phyloP scores from a whole-genome alignment of 1,284 basidiomycete genomes.

The Leucoagaricus sp. region DNA sequence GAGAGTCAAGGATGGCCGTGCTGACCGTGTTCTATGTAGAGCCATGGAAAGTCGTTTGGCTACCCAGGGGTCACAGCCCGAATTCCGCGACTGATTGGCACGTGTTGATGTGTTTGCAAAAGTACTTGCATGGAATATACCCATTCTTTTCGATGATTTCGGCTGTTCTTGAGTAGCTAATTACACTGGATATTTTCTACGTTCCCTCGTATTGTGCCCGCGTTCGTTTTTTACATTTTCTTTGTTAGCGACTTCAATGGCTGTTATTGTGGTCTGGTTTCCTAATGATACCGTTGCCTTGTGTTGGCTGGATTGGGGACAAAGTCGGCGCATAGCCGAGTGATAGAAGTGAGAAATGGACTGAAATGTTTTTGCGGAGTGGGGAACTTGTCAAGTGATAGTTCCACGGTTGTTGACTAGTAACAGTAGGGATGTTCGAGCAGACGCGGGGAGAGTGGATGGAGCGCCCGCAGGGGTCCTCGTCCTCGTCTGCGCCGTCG shows the following conservation, averaged over 20 bases:
- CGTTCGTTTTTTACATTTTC: slow-evolving; percentile 11
- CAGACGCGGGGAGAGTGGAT: slow-evolving; percentile 51
- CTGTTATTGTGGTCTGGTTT: slow-evolving; percentile 2
- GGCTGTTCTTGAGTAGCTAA: slow-evolving; percentile 2
- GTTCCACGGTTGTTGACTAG: neutral
- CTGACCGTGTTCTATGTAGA: slow-evolving; percentile 39
- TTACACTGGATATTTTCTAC: slow-evolving; percentile 16
- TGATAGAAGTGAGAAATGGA: neutral
- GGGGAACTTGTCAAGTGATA: slow-evolving; percentile 7
- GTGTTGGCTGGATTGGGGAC: neutral
- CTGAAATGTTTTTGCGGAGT: neutral
- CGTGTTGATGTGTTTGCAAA: slow-evolving; percentile 2
- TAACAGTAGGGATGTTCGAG: slow-evolving; percentile 31
- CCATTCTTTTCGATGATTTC: slow-evolving; percentile 13
- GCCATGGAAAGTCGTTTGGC: slow-evolving; percentile 90
- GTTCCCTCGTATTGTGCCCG: slow-evolving; percentile 17
- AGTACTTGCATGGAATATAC: slow-evolving; percentile 16
- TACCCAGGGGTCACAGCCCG: slow-evolving; percentile 75
- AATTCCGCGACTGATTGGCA: slow-evolving; percentile 53
- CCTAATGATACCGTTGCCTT: slow-evolving; percentile 11
- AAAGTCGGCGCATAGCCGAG: neutral
- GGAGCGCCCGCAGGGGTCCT: slow-evolving; percentile 37
- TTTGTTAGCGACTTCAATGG: slow-evolving; percentile 3
- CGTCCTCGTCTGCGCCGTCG: slow-evolving; percentile 24
- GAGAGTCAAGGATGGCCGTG: slow-evolving; percentile 7